Evolutionary conservation across 2,329 filamentous ascomycete species (phyloP).

Genomic region (Penicillium sp.): DNA sequence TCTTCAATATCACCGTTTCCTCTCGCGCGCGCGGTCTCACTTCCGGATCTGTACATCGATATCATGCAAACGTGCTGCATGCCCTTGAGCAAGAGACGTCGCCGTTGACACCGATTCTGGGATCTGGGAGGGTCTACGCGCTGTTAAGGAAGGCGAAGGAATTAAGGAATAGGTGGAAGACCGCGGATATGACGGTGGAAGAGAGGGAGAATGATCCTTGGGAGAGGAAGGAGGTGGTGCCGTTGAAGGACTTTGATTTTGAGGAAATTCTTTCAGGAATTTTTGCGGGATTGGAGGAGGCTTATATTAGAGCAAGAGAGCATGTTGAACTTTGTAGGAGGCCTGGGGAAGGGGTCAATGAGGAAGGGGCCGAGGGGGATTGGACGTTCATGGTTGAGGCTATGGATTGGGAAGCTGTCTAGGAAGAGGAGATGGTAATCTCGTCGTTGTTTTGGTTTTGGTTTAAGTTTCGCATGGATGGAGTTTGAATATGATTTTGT

Average conservation of each 20-base stretch:
- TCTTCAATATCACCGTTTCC: conserved; percentile 59
- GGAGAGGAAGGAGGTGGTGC: conserved; percentile 25
- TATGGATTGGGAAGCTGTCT: conserved; percentile 57
- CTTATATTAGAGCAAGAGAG: conserved; percentile 52
- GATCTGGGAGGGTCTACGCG: conserved; percentile 53
- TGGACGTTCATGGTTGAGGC: conserved; percentile 61
- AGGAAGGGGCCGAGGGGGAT: conserved; percentile 38
- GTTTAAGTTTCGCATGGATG: conserved; percentile 4
- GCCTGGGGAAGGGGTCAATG: conserved; percentile 13
- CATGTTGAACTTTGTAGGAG: conserved; percentile 39
- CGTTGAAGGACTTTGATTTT: conserved; percentile 61
- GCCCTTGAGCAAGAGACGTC: conserved; percentile 58
- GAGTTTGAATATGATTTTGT: neutral
- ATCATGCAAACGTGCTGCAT: conserved; percentile 67
- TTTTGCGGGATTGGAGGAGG: conserved; percentile 59
- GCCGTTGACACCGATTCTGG: conserved; percentile 58
- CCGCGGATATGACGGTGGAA: conserved; percentile 52
- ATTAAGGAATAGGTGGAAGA: conserved; percentile 70
- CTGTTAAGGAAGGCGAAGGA: conserved; percentile 67
- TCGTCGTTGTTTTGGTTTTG: neutral
- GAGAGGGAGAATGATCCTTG: conserved; percentile 24
- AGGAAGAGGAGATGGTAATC: neutral
- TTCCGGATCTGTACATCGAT: conserved; percentile 47
- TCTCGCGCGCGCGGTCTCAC: conserved; percentile 12
- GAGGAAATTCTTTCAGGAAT: conserved; percentile 58